Evolutionary conservation across 306 rosid genomes (phyloP).

Genomic region (Crotalaria pallida): DNA sequence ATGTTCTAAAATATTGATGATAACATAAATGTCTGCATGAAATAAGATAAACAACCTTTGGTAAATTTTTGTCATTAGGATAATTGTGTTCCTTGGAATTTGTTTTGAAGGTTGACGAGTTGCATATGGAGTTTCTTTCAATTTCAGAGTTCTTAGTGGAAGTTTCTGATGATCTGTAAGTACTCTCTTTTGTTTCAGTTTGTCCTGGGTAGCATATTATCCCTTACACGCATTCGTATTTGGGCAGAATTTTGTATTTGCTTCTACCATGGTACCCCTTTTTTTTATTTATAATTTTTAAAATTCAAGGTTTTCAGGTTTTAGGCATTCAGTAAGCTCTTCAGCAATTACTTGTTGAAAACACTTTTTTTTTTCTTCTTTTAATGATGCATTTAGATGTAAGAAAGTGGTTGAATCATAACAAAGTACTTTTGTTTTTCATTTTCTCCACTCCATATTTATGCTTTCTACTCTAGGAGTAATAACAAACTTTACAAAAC

Average conservation of each 20-base stretch:
- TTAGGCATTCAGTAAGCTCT: not conserved
- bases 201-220: slow-evolving; percentile 7
- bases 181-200: slow-evolving; percentile 23
- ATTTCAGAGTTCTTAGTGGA: slow-evolving; percentile 87
- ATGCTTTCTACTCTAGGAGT: not conserved
- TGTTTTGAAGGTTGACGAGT: slow-evolving; percentile 61
- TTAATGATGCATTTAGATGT: not conserved
- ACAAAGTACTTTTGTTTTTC: not conserved
- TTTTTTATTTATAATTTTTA: not conserved
- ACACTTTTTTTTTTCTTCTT: not conserved
- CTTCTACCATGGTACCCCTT: too few species aligned
- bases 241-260: not conserved
- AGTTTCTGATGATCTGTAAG: slow-evolving; percentile 90
- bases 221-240: not conserved
- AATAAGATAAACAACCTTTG: not conserved
- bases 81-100: slow-evolving; percentile 38
- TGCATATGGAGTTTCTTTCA: slow-evolving; percentile 90
- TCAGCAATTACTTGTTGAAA: not conserved
- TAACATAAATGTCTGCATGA: slow-evolving; percentile 5
- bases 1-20: not conserved
- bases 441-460: not conserved
- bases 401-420: not conserved
- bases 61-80: slow-evolving; percentile 12
- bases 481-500: not conserved
- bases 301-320: not conserved